phyloP scores from a whole-genome alignment of 164 flowering plant species.

The Malania oleifera region DNA sequence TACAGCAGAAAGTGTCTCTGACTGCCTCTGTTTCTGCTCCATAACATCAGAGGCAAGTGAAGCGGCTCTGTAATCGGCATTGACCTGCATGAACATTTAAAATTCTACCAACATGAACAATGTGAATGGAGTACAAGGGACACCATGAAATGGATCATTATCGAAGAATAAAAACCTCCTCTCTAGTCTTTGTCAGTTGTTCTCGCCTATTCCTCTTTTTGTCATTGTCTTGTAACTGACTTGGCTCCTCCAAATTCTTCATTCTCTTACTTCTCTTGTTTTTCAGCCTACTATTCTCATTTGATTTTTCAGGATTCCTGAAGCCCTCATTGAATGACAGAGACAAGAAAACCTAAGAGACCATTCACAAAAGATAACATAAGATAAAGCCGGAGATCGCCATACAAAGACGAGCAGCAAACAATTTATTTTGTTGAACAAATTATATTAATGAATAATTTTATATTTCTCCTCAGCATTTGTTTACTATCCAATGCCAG shows the following conservation, averaged over 20 bases:
- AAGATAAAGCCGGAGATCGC: too few species aligned
- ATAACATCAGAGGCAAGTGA: slow-evolving; percentile 51
- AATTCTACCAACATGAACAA: slow-evolving; percentile 1
- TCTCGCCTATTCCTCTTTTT: slow-evolving; percentile 59
- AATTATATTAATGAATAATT: too few species aligned
- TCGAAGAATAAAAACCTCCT: slow-evolving; percentile 56
- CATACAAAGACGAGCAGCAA: too few species aligned
- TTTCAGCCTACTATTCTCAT: slow-evolving; percentile 32
- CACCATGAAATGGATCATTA: not conserved
- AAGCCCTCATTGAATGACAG: slow-evolving; percentile 88
- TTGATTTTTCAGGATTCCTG: slow-evolving; percentile 33
- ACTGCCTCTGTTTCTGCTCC: slow-evolving; percentile 64
- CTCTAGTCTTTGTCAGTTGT: slow-evolving; percentile 49
- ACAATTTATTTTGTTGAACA: too few species aligned
- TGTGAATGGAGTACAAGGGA: slow-evolving; percentile 3
- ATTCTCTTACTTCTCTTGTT: slow-evolving; percentile 37
- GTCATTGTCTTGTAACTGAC: slow-evolving; percentile 37
- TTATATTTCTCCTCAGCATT: too few species aligned
- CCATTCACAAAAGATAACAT: not conserved
- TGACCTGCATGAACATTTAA: slow-evolving; percentile 45
- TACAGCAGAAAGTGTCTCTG: slow-evolving; percentile 81
- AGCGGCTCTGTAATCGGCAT: slow-evolving; percentile 73
- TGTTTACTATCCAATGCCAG: too few species aligned
- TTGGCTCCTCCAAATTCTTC: slow-evolving; percentile 41
- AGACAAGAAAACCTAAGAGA: slow-evolving; percentile 65